phyloP scores from a whole-genome alignment of 2,329 filamentous ascomycete species.

The Setomelanomma holmii region DNA sequence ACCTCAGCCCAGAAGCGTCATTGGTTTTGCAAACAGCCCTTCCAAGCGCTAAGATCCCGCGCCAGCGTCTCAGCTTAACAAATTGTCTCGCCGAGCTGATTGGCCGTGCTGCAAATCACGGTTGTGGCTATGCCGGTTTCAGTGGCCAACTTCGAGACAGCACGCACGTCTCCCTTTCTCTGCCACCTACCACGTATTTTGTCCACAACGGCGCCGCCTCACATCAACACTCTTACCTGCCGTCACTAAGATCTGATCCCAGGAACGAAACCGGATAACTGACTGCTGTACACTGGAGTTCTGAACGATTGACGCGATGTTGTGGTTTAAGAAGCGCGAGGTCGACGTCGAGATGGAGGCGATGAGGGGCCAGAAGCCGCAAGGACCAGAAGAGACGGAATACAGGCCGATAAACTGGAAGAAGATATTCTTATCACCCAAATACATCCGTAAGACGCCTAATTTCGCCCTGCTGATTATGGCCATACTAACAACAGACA shows the following conservation, averaged over 20 bases:
- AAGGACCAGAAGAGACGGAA: conserved; percentile 39
- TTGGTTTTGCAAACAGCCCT: conserved; percentile 21
- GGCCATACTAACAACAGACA: conserved; percentile 20
- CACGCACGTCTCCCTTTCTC: conserved; percentile 23
- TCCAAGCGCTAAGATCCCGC: conserved; percentile 27
- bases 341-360: conserved; percentile 41
- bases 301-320: conserved; percentile 2
- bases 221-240: not conserved
- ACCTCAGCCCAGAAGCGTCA: conserved; percentile 17
- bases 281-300: not conserved
- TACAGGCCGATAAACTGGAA: conserved; percentile 45
- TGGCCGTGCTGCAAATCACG: conserved; percentile 19
- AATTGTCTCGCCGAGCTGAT: conserved; percentile 21
- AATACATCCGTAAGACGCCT: conserved; percentile 42
- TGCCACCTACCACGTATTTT: conserved; percentile 11
- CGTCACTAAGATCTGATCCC: too few species aligned
- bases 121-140: conserved; percentile 38
- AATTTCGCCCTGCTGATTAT: not conserved
- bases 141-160: conserved; percentile 25
- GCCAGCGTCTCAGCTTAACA: conserved; percentile 36
- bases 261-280: not conserved
- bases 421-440: conserved; percentile 41
- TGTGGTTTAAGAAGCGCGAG: conserved; percentile 34
- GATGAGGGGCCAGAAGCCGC: conserved; percentile 25
- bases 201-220: too few species aligned